Evolutionary conservation across 2,329 filamentous ascomycete species (phyloP).

Genomic region (Truncatella angustata): DNA sequence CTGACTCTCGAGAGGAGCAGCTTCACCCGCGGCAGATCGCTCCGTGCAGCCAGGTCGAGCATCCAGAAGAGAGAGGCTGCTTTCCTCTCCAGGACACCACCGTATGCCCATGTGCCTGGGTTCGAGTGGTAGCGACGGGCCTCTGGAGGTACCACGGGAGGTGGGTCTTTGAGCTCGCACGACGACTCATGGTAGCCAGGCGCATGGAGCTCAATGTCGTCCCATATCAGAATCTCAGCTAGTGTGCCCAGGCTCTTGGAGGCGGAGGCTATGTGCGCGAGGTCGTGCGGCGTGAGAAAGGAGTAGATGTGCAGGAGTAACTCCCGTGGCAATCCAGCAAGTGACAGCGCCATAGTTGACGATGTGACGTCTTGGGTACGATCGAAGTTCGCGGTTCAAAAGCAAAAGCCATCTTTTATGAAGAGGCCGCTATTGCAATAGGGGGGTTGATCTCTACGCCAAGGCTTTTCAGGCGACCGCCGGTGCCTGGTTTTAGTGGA

Average conservation of each 20-base stretch:
- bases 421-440: too few relatives aligned
- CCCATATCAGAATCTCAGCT: neutral
- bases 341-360: neutral
- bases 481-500: too few relatives aligned
- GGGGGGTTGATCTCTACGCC: too few relatives aligned
- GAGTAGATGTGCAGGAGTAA: neutral
- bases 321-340: neutral
- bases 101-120: neutral
- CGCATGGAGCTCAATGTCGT: neutral
- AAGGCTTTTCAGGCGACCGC: too few relatives aligned
- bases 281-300: neutral
- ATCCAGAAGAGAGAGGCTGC: neutral
- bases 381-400: too few relatives aligned
- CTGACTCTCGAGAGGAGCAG: neutral
- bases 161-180: neutral
- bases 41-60: neutral
- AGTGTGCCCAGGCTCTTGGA: neutral
- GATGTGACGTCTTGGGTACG: neutral
- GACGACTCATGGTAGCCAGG: neutral
- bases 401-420: too few relatives aligned
- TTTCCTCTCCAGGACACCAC: neutral
- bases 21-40: neutral
- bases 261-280: neutral
- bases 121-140: neutral
- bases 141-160: neutral